Conservation (phyloP, 495 filamentous ascomycete species). For the Chaetomium cochliodes region DNA sequence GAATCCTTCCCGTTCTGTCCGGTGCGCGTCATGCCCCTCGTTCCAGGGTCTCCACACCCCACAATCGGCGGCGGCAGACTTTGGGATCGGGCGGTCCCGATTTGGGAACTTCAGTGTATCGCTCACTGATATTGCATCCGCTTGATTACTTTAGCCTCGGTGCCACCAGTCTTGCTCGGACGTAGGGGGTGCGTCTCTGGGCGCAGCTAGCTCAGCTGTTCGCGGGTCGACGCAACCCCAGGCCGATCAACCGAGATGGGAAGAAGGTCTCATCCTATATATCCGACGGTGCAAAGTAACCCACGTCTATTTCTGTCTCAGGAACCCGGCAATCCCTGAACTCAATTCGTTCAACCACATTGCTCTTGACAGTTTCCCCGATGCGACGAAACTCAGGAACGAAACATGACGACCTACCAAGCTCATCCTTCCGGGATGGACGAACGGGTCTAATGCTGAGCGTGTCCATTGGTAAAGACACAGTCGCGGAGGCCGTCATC, state of each 20-base stretch:
- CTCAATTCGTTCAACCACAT: not conserved
- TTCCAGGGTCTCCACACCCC: slow-evolving; percentile 12
- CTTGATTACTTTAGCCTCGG: not conserved
- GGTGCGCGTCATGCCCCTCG: slow-evolving; percentile 13
- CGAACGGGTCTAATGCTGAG: not conserved
- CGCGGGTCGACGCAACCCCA: slow-evolving; percentile 9
- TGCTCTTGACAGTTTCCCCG: not conserved
- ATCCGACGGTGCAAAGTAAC: slow-evolving; percentile 11
- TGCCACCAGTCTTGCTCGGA: not conserved
- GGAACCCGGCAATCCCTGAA: not conserved
- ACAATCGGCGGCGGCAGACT: slow-evolving; percentile 12
- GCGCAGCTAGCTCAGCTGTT: not conserved
- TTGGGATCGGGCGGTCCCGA: not conserved
- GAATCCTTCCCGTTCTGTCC: slow-evolving; percentile 19
- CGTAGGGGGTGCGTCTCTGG: not conserved
- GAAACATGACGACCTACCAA: not conserved
- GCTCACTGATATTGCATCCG: not conserved
- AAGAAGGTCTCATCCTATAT: slow-evolving; percentile 3
- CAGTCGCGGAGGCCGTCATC: slow-evolving; percentile 11
- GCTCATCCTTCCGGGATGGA: not conserved
- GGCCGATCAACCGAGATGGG: slow-evolving; percentile 12
- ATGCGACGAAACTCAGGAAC: not conserved
- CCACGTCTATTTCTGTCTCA: slow-evolving; percentile 12
- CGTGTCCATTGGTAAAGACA: not conserved
- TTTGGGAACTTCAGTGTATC: not conserved